A percentile compares a stretch with the other conserved stretches of the same genome.
These are phyloP conservation scores for Backusella macrospora DNA, from an alignment of 192 early-diverging fungal genomes.

Conservation along the genomic window DNA sequence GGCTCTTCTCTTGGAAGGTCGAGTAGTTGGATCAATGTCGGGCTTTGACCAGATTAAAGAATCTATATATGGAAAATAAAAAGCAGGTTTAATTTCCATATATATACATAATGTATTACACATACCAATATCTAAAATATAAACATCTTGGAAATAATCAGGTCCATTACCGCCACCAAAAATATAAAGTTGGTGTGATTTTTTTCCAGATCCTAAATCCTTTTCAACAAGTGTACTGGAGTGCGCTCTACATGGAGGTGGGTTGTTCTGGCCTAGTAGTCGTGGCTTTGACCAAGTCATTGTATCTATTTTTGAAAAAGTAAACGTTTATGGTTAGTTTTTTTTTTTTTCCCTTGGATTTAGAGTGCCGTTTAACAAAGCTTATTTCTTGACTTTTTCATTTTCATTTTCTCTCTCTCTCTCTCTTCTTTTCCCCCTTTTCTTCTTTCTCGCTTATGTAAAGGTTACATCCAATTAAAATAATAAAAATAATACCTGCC, in stretches of 20 bases:
- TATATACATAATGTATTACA: background rate
- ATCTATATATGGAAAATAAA: constrained; percentile 32
- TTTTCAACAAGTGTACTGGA: constrained; percentile 71
- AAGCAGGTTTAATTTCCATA: background rate
- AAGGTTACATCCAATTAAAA: background rate
- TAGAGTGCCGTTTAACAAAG: background rate
- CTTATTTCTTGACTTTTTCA: background rate
- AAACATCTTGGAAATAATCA: constrained; percentile 79
- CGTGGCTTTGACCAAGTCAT: constrained; percentile 78
- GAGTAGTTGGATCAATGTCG: constrained; percentile 42
- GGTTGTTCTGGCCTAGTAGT: constrained; percentile 62
- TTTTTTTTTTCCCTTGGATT: background rate
- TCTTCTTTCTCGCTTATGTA: background rate
- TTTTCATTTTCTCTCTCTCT: background rate
- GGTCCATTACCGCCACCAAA: constrained; percentile 91
- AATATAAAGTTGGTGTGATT: constrained; percentile 61
- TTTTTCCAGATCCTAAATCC: constrained; percentile 31
- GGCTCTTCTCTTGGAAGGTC: constrained; percentile 73
- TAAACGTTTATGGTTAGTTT: background rate
- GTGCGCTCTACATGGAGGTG: constrained; percentile 81
- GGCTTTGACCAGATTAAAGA: constrained; percentile 78
- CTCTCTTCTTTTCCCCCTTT: background rate
- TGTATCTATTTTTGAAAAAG: constrained; percentile 70
- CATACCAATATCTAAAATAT: constrained; percentile 73
- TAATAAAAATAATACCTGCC: constrained; percentile 43